Conservation (phyloP, 192 early-diverging fungal genomes). For the Spinellus fusiger region DNA sequence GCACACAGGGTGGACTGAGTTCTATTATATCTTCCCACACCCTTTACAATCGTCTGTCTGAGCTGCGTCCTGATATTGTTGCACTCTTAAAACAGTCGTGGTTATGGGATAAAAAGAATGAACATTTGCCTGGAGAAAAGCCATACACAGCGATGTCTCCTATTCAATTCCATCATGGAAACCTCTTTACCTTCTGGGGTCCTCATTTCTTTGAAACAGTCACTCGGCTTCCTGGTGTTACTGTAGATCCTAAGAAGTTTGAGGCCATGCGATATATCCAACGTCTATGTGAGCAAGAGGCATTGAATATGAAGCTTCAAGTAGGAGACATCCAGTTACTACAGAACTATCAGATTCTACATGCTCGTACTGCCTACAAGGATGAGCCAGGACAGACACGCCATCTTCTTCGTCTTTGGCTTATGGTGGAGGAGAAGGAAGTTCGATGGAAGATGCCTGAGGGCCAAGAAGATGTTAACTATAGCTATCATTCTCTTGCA, state of each 20-base stretch:
- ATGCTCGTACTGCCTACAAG: conserved; percentile 28
- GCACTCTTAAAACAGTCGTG: conserved; percentile 25
- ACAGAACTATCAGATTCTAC: conserved; percentile 35
- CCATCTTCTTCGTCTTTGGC: conserved; percentile 30
- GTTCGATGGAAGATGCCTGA: conserved; percentile 24
- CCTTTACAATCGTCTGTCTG: conserved; percentile 31
- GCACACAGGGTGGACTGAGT: conserved; percentile 26
- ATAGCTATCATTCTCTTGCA: conserved; percentile 9
- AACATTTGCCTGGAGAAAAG: conserved; percentile 14
- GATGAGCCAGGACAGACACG: conserved; percentile 15
- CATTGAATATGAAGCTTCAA: conserved; percentile 26
- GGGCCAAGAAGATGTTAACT: conserved; percentile 10
- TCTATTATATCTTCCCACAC: conserved; percentile 37
- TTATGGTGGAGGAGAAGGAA: conserved; percentile 16
- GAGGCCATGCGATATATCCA: conserved; percentile 38
- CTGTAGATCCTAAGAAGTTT: conserved; percentile 20
- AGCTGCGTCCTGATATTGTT: conserved; percentile 27
- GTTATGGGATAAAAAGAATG: conserved; percentile 38
- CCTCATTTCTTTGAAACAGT: conserved; percentile 37
- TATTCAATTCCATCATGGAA: conserved; percentile 18
- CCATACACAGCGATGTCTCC: conserved; percentile 19
- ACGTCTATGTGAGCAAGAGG: conserved; percentile 19
- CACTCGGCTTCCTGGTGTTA: conserved; percentile 23
- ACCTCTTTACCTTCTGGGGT: conserved; percentile 33
- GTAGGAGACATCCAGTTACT: conserved; percentile 36